Percentiles rank a stretch among this genome's conserved stretches.
Conservation (phyloP, 495 filamentous ascomycete genomes). For the Usnea hakonensis region DNA sequence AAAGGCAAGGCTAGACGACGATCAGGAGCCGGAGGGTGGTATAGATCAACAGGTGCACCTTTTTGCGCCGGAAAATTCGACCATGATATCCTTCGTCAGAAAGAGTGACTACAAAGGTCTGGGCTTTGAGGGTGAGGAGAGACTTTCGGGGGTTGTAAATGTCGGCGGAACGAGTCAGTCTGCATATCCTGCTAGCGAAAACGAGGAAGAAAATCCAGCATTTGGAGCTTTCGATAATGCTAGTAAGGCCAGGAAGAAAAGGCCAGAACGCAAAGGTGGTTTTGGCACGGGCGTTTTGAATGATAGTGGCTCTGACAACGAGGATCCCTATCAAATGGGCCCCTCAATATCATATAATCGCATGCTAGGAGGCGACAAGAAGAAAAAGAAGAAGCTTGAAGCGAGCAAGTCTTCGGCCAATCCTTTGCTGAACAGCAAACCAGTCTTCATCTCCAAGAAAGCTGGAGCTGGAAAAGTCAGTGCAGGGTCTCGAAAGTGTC, state of each 20-base stretch:
- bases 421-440: slow-evolving; percentile 58
- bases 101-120: slow-evolving; percentile 79
- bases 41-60: slow-evolving; percentile 51
- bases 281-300: slow-evolving; percentile 90
- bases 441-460: slow-evolving; percentile 75
- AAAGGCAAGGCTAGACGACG: slow-evolving; percentile 58
- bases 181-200: slow-evolving; percentile 32
- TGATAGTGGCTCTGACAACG: slow-evolving; percentile 94
- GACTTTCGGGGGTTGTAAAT: slow-evolving; percentile 32
- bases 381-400: slow-evolving; percentile 59
- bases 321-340: slow-evolving; percentile 88
- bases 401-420: slow-evolving; percentile 44
- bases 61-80: slow-evolving; percentile 83
- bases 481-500: slow-evolving; percentile 64
- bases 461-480: slow-evolving; percentile 46
- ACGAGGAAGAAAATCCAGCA: slow-evolving; percentile 46
- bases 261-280: slow-evolving; percentile 47
- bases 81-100: slow-evolving; percentile 63
- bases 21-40: slow-evolving; percentile 30
- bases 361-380: slow-evolving; percentile 76
- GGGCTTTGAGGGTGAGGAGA: slow-evolving; percentile 64
- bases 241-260: slow-evolving; percentile 41
- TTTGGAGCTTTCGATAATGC: not conserved
- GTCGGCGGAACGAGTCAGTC: slow-evolving; percentile 18
- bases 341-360: slow-evolving; percentile 87